Base-by-base conservation (phyloP, 495 filamentous ascomycete species). In the Penicillium crystallinum region DNA sequence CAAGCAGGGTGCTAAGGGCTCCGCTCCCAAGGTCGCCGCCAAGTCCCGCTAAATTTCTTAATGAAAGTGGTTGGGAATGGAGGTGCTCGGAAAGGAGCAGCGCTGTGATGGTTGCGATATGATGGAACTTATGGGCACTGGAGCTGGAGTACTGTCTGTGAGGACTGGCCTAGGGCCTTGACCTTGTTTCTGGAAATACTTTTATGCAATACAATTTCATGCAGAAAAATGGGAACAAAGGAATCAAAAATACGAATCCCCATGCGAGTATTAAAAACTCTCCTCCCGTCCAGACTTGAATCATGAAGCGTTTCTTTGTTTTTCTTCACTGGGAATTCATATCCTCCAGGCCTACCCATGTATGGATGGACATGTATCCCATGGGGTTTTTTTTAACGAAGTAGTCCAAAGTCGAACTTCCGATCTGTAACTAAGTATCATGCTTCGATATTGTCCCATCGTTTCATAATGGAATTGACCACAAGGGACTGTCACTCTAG, bases 1-100 rank as follows among this genome's bases (percentile, higher is more conserved):
- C 80, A 99, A 99, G 87, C 90, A 95, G 83, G 90, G 90, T 59
- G 89, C 90, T 29, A 95, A 93, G 83, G 93, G 95, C 62, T 83
- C 91, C 64, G 82, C 83, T 59, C 73, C 75, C 61, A 97, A 97
- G 87, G 84, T 89, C 56, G 79, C 84, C 66, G 87, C 89, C 76
- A 91, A 86, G 71, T 83, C 79, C 75, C 91, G 91, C 80, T 98
- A 91, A 90, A 65, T 58, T 53, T 56, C 55, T 64, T 39, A 12
- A 35, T 36, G 59, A 59, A 58, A 60, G 62, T 66, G 65, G 53
- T 55, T 63, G 69, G 69, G 57, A 52, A 54, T 40, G 33, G 47
- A 54, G 49, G 40, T 49, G 57, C 43, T 44, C 49, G 43, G 60
- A 38, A 54, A 23, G 50, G 42, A 53, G 34, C 42, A 39, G 42